Percentiles rank a stretch among this genome's conserved stretches.
These are phyloP conservation scores for Syzygium syzygioides DNA, from an alignment of 441 rosid species.

Conservation along the genomic window DNA sequence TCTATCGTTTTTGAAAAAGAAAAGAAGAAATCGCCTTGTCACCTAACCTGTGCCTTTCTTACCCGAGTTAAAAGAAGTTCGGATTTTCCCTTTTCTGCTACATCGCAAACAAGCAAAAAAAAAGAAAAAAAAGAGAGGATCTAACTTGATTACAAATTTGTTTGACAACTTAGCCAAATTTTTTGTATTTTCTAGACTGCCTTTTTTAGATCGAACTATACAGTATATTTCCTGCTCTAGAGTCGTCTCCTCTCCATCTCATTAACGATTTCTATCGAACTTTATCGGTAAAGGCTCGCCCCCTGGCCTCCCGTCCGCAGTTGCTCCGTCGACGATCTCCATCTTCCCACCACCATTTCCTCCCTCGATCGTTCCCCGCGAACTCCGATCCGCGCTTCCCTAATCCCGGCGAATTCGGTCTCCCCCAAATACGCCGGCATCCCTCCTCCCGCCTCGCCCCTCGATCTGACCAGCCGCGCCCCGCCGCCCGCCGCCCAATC, in stretches of 20 bases:
- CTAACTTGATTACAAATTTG: background rate
- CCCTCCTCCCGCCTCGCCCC: background rate
- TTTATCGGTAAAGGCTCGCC: background rate
- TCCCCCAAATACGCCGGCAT: background rate
- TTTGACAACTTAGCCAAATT: background rate
- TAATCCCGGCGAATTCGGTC: background rate
- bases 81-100: accelerated
- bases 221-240: background rate
- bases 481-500: background rate
- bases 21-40: background rate
- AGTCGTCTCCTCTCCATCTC: background rate
- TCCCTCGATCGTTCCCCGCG: background rate
- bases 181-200: background rate
- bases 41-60: background rate
- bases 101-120: accelerated
- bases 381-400: background rate
- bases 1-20: background rate
- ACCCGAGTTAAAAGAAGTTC: background rate
- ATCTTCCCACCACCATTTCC: background rate
- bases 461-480: background rate
- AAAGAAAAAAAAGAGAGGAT: accelerated
- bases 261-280: background rate
- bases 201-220: background rate
- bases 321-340: background rate
- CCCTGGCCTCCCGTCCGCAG: background rate